Base-by-base conservation (phyloP, 371 early-diverging fungal species). In the Parasitella parasitica region DNA sequence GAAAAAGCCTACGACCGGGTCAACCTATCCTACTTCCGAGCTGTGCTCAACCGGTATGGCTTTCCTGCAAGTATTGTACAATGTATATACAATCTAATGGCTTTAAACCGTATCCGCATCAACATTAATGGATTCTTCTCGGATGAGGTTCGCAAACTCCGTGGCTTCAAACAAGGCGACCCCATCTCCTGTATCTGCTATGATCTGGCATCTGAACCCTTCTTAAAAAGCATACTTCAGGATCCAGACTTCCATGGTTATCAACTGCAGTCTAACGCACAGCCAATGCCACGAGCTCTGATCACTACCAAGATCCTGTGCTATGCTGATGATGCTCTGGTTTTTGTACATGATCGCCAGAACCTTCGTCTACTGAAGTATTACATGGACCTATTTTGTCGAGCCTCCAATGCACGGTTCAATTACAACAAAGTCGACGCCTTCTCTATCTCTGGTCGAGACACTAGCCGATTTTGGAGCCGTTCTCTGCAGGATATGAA, bases 61-160 rank as follows among this genome's bases (percentile, higher is more conserved):
- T n/a, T n/a, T n/a, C n/a, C n/a, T n/a, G n/a, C n/a, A n/a, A n/a
- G n/a, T n/a, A n/a, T n/a, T n/a, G n/a, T n/a, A n/a, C n/a, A n/a
- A n/a, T n/a, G n/a, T n/a, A n/a, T n/a, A n/a, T n/a, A n/a, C 32
- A 30, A 30, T 4, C 32, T 30, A 5, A 30, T 30, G 32, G 32
- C 32, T 30, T 4, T 5, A 4, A 30, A 30, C 8, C 30, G 30
- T 30, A 30, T 38, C n/a, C 15, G 16, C 0, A 34, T 52, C 56
- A 61, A 63, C 15, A 51, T 69, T 59, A 76, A 72, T 41, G 72
- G 72, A 0, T 53, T 24, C n/a, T 52, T 66, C 6, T 13, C 61
- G 0, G 27, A 35, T 2, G 34, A 49, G 2, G 49, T 66, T 16
- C 26, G 1, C 3, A 55, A 66, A 35, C 1, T 7, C 11, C 60